Evolutionary conservation across 1,284 basidiomycete genomes (phyloP), one percentile per base, ranked within the genome.

Genomic region (Ustilago sp.): DNA sequence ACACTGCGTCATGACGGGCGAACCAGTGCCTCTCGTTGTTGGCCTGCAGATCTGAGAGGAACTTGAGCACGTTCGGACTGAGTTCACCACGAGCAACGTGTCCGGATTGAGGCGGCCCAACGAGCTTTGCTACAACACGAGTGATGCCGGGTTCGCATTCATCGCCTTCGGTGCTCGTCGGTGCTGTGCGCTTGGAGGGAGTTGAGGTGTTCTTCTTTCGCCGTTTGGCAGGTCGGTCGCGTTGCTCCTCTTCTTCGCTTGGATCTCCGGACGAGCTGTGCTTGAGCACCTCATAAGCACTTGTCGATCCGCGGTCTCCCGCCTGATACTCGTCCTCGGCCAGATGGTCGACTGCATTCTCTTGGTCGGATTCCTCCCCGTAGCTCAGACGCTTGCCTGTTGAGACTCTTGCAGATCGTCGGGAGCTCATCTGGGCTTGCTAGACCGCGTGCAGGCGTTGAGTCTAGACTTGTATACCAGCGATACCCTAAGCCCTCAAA

Each of bases 21-120:
- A 70, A 93, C 94, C 94, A 97, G 83, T 93, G 90, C 15, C 94
- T 89, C 81, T 96, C 93, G 72, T 97, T 97, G 74, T 93, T 90
- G 80, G 89, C 89, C 34, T 59, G 47, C 52, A 97, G 87, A 53
- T 92, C 88, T 7, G 82, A 86, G 68, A 96, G 86, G 83, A 96
- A 96, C 80, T 92, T 87, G 36, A 97, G 85, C 1, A 93, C 93
- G 80, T 95, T 94, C 76, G 90, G 88, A 2, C 94, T 95, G 82
- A 97, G 91, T 82, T 91, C 91, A 3, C 94, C 94, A 7, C 92
- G 89, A 0, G 94, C 92, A 0, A 94, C 94, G 43, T 77, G 74
- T 4, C 66, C 76, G 31, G 61, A 47, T 31, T 67, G 56, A 4
- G 75, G 71, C 41, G 75, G 60, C 7, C 69, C 64, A 13, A 69